Conservation (phyloP, 768 basidiomycete species). For the Lentinula aciculospora region DNA sequence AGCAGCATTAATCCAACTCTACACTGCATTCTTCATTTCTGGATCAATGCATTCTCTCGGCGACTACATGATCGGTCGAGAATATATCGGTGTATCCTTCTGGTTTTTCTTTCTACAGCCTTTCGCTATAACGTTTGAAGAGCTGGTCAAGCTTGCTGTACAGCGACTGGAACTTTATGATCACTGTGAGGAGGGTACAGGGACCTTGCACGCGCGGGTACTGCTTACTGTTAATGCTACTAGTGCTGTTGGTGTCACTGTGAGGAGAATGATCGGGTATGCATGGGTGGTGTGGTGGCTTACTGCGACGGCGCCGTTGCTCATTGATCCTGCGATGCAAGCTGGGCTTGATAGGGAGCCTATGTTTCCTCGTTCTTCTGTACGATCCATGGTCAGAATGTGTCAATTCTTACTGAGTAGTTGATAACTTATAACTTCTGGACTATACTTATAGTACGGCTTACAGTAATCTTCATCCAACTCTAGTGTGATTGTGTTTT, state of each 20-base stretch:
- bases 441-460: no score
- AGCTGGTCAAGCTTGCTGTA: constrained; percentile 16
- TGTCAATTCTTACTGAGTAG: no score
- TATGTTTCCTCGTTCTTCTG: neutral
- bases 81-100: constrained; percentile 15
- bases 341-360: neutral
- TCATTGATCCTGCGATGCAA: neutral
- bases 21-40: constrained; percentile 22
- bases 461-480: no score
- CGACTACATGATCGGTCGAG: constrained; percentile 18
- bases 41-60: constrained; percentile 22
- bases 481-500: no score
- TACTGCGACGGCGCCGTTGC: neutral
- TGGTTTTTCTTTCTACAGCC: constrained; percentile 24
- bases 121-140: constrained; percentile 24
- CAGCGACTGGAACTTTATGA: neutral
- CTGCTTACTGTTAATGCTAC: neutral
- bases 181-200: no score
- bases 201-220: neutral
- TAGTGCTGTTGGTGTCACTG: no score
- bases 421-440: no score
- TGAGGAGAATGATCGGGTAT: neutral
- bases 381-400: neutral
- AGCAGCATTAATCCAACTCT: constrained; percentile 19
- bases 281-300: neutral